A percentile compares a stretch with the other conserved stretches of the same genome.
phyloP scores from a whole-genome alignment of 2,329 filamentous ascomycete genomes.

The Nannizziopsis arthrosporioides region DNA sequence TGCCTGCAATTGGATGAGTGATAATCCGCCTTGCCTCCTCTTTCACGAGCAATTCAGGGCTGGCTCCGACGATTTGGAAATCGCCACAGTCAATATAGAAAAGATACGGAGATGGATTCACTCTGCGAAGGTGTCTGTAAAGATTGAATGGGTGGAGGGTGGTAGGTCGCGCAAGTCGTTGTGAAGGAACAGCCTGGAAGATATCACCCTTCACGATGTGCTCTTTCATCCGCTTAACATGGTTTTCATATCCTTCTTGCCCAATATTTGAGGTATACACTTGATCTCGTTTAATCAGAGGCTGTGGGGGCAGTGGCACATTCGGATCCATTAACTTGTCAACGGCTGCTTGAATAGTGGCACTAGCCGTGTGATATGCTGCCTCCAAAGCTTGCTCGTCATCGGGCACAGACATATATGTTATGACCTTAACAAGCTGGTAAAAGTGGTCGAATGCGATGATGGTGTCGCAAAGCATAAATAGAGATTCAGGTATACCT shows the following conservation, averaged over 20 bases:
- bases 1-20: constrained; percentile 94
- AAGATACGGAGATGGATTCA: constrained; percentile 93
- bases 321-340: constrained; percentile 61
- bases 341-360: constrained; percentile 55
- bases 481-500: constrained; percentile 80
- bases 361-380: constrained; percentile 58
- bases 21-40: constrained; percentile 76
- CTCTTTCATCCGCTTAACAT: constrained; percentile 74
- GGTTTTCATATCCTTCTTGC: constrained; percentile 73
- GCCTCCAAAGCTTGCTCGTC: constrained; percentile 47
- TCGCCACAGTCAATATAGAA: constrained; percentile 88
- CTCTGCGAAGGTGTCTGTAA: constrained; percentile 88
- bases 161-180: constrained; percentile 81
- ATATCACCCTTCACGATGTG: constrained; percentile 90
- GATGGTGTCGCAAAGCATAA: constrained; percentile 94
- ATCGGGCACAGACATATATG: constrained; percentile 64
- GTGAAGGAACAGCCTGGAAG: constrained; percentile 92
- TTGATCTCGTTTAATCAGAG: constrained; percentile 58
- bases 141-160: constrained; percentile 94
- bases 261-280: constrained; percentile 90
- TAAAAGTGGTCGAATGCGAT: constrained; percentile 92
- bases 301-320: constrained; percentile 63
- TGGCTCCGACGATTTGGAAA: constrained; percentile 92
- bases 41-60: constrained; percentile 89
- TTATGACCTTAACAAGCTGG: constrained; percentile 85